Percentiles rank a stretch among this genome's conserved stretches.
Conservation (phyloP, 768 basidiomycete genomes). For the Agaricus subrufescens region DNA sequence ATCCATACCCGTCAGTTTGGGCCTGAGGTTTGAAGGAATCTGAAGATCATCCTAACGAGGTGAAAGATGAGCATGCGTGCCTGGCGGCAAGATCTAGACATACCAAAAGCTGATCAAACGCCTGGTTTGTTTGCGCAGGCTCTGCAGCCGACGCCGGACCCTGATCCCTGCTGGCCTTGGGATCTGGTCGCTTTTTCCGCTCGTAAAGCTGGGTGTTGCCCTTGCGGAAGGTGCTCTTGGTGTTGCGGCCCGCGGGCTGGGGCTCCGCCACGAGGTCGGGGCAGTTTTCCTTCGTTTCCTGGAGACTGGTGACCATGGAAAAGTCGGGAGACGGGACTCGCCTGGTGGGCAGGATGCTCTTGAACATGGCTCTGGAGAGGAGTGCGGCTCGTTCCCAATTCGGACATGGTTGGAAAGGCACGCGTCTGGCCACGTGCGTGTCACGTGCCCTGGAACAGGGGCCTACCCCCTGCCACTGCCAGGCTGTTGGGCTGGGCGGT, state of each 20-base stretch:
- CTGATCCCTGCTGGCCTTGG: constrained; percentile 20
- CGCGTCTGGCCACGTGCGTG: constrained; percentile 25
- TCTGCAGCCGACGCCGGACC: constrained; percentile 24
- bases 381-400: constrained; percentile 24
- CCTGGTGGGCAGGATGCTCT: constrained; percentile 70
- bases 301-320: constrained; percentile 60
- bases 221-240: constrained; percentile 26
- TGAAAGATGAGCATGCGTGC: neutral
- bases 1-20: constrained; percentile 79
- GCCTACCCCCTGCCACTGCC: neutral
- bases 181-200: constrained; percentile 34
- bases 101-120: constrained; percentile 81
- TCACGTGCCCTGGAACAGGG: constrained; percentile 15
- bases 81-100: constrained; percentile 19
- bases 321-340: constrained; percentile 66
- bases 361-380: constrained; percentile 54
- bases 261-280: constrained; percentile 23
- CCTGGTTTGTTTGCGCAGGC: constrained; percentile 49
- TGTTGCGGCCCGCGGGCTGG: constrained; percentile 18
- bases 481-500: too few species aligned
- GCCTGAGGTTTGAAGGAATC: constrained; percentile 73
- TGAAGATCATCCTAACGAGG: constrained; percentile 76
- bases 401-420: constrained; percentile 27
- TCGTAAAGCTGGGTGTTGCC: constrained; percentile 37
- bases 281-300: constrained; percentile 69